These are phyloP conservation scores for Leccinum angustisporum DNA, from an alignment of 1,284 basidiomycete genomes.

Conservation along the genomic window DNA sequence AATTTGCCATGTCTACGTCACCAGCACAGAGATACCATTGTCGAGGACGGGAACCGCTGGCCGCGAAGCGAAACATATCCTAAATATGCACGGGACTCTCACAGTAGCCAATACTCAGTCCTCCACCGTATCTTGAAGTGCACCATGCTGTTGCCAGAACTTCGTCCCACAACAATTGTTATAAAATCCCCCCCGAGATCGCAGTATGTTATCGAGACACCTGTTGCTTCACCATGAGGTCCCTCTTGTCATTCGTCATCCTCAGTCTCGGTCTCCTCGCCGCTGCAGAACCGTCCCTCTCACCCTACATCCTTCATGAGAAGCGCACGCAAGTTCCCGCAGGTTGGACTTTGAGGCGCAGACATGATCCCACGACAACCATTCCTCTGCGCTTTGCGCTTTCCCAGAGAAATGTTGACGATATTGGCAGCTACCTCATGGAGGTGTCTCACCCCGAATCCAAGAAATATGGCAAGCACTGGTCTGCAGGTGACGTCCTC, in stretches of 20 bases:
- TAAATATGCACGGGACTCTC: conserved; percentile 9
- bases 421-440: conserved; percentile 38
- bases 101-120: neutral
- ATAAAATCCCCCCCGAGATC: conserved; percentile 14
- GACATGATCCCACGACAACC: conserved; percentile 23
- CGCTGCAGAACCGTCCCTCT: conserved; percentile 13
- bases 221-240: conserved; percentile 12
- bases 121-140: conserved; percentile 8
- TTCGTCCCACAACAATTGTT: conserved; percentile 12
- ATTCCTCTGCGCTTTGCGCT: conserved; percentile 41
- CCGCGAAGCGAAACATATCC: neutral
- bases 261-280: conserved; percentile 20
- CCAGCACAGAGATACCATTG: neutral
- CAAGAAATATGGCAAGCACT: conserved; percentile 43
- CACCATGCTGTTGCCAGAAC: conserved; percentile 8
- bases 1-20: neutral
- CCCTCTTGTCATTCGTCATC: conserved; percentile 17
- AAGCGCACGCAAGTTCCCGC: conserved; percentile 31
- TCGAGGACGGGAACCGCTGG: neutral
- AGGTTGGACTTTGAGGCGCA: conserved; percentile 34
- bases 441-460: conserved; percentile 46
- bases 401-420: conserved; percentile 41
- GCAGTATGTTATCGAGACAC: neutral
- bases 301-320: conserved; percentile 32
- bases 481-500: conserved; percentile 38